Evolutionary conservation across 192 early-diverging fungal species (phyloP), one percentile per base, ranked within the genome.

Genomic region (Linnemannia schmuckeri): DNA sequence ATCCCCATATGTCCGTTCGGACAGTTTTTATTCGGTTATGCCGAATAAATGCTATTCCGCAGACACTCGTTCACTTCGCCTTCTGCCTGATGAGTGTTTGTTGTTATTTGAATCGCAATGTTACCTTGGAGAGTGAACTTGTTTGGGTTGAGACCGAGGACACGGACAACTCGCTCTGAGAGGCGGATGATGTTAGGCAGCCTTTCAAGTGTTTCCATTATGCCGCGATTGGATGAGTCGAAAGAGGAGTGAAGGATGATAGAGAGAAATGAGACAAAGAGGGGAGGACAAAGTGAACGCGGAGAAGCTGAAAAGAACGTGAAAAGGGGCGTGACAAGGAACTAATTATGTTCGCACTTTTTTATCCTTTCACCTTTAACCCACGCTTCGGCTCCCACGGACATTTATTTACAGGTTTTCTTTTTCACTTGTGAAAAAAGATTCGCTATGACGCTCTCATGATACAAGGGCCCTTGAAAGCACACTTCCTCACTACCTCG

Each of bases 141-240:
- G 38, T 94, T 93, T 0, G 96, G 96, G 74, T 97, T 97, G 15
- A 95, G 89, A 10, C 95, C 96, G 10, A 96, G 88, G 12, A 97
- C 89, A 6, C 95, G 92, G 57, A 93, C 85, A 5, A 96, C 92
- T 63, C 91, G 86, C 18, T 88, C 77, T 8, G 94, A 93, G 5
- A 96, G 78, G 37, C 82, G 86, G 63, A 91, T 82, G 37, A 95
- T 90, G 57, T 82, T 81, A 27, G 93, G 92, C n/a, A 94, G 63
- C 69, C 86, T 76, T 70, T 91, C 88, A 22, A 91, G 82, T 55
- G 88, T 80, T 77, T 91, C 91, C 85, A 92, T 93, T 42, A 3
- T 38, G 72, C 20, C 3, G 12, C 4, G 30, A 66, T 33, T 30
- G 30, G 10, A 12, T 6, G 61, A 15, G 4, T 46, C 3, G 27